Evolutionary conservation across 2,329 filamentous ascomycete species (phyloP).

Genomic region (Magnaporthales sp.): DNA sequence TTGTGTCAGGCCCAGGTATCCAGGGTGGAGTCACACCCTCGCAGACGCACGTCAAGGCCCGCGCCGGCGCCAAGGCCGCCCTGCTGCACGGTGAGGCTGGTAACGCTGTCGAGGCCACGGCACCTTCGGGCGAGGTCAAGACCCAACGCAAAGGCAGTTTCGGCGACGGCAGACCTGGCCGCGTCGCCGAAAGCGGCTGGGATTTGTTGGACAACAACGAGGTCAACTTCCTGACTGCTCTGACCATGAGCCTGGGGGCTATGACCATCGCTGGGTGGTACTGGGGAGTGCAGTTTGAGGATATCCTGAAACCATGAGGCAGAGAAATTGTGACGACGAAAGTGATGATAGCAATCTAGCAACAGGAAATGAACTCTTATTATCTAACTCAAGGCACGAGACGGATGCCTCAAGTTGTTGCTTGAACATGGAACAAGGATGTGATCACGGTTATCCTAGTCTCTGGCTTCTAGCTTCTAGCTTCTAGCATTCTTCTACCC

Average conservation of each 20-base stretch:
- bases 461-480: background rate
- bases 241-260: slow-evolving; percentile 67
- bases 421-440: background rate
- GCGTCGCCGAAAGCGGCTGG: slow-evolving; percentile 56
- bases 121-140: slow-evolving; percentile 29
- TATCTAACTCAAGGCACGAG: background rate
- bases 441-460: too few species aligned
- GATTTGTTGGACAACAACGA: slow-evolving; percentile 89
- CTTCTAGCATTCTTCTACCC: background rate
- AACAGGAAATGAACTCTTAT: background rate
- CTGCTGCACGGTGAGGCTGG: slow-evolving; percentile 32
- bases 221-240: slow-evolving; percentile 89
- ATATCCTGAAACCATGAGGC: slow-evolving; percentile 25
- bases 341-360: background rate
- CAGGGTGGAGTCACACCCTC: slow-evolving; percentile 14
- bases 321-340: background rate
- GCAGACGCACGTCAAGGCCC: slow-evolving; percentile 21
- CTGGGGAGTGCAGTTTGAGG: slow-evolving; percentile 46
- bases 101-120: slow-evolving; percentile 17
- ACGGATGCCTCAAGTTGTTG: background rate
- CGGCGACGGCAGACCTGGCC: slow-evolving; percentile 45
- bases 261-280: slow-evolving; percentile 58
- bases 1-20: slow-evolving; percentile 30
- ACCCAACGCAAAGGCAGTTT: slow-evolving; percentile 43
- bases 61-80: slow-evolving; percentile 29